Conservation (phyloP, 805 yeast genomes). For the Komagataella pastoris region DNA sequence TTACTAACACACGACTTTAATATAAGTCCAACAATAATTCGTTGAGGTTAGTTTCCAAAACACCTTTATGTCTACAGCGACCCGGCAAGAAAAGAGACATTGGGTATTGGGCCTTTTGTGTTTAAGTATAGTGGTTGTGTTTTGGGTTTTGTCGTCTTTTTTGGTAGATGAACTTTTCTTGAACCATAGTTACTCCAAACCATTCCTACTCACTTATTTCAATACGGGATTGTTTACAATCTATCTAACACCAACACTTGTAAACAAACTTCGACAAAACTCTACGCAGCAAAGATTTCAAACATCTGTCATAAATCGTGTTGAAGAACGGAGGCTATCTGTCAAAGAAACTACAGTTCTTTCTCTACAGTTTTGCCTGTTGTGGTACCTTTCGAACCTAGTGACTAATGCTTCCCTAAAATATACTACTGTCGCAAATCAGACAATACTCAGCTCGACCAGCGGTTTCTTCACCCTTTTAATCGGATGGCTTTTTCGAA, state of each 20-base stretch:
- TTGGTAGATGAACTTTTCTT: slow-evolving; percentile 69
- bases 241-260: slow-evolving; percentile 47
- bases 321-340: slow-evolving; percentile 14
- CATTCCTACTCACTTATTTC: slow-evolving; percentile 83
- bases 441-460: slow-evolving; percentile 85
- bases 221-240: slow-evolving; percentile 78
- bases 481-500: slow-evolving; percentile 58
- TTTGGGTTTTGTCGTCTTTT: slow-evolving; percentile 90
- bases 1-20: not conserved
- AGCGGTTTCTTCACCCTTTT: slow-evolving; percentile 86
- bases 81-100: slow-evolving; percentile 9
- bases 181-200: slow-evolving; percentile 59
- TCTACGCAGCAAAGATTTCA: not conserved
- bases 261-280: not conserved
- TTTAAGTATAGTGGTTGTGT: slow-evolving; percentile 60
- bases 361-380: slow-evolving; percentile 68
- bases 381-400: slow-evolving; percentile 88
- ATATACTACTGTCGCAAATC: slow-evolving; percentile 88
- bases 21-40: not conserved
- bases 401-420: slow-evolving; percentile 79
- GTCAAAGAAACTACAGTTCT: slow-evolving; percentile 55
- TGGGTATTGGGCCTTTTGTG: slow-evolving; percentile 76
- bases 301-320: not conserved
- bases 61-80: not conserved
- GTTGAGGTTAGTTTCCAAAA: not conserved